Conservation (phyloP, 345 rosid genomes). For the Geranium brycei region DNA sequence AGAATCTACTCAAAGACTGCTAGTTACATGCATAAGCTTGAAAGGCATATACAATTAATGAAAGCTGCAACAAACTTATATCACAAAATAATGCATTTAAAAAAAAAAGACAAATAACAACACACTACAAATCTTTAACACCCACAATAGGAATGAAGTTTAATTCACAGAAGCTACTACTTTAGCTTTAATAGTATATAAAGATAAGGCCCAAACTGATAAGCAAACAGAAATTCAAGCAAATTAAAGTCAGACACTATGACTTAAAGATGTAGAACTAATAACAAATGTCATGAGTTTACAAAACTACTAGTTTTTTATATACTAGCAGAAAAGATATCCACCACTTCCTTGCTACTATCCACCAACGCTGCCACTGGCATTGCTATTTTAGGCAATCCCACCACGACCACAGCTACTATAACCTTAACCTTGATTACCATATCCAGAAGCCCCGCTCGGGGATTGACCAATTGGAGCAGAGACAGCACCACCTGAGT, state of each 20-base stretch:
- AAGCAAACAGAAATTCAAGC: neutral
- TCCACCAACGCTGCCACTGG: slow-evolving; percentile 33
- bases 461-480: slow-evolving; percentile 54
- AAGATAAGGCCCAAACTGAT: neutral
- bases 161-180: neutral
- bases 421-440: slow-evolving; percentile 78
- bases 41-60: too few relatives aligned
- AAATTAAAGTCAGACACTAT: neutral
- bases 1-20: neutral
- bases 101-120: too few relatives aligned
- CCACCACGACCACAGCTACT: slow-evolving; percentile 57
- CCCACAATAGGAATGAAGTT: neutral
- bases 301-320: neutral
- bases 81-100: neutral
- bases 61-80: neutral
- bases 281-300: neutral
- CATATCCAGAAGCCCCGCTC: slow-evolving; percentile 58
- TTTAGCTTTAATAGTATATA: neutral
- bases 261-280: neutral
- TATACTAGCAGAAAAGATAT: neutral
- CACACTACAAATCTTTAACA: neutral
- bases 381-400: slow-evolving; percentile 33
- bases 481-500: slow-evolving; percentile 40
- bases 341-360: slow-evolving; percentile 53
- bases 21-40: neutral